Conservation (phyloP, 1,139 yeast genomes). For the Kluyveromyces sp. region DNA sequence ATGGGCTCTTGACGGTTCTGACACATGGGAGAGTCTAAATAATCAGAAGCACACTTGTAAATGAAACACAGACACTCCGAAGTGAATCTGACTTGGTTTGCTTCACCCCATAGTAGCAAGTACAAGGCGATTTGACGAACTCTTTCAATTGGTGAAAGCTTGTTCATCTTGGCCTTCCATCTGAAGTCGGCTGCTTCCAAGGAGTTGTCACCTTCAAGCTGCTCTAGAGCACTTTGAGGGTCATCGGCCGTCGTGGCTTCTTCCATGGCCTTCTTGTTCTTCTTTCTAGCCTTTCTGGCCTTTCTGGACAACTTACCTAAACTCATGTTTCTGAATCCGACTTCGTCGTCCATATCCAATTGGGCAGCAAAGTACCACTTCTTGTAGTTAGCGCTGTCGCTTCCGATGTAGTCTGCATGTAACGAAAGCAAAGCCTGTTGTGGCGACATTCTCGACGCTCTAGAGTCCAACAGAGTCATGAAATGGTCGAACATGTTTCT, state of each 20-base stretch:
- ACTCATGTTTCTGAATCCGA: constrained; percentile 74
- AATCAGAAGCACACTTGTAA: constrained; percentile 88
- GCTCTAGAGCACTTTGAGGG: constrained; percentile 43
- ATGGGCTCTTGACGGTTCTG: constrained; percentile 84
- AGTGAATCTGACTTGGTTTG: constrained; percentile 91
- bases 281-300: constrained; percentile 49
- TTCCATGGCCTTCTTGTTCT: constrained; percentile 55
- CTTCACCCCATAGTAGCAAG: constrained; percentile 96
- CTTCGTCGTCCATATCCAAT: constrained; percentile 73
- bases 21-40: constrained; percentile 80
- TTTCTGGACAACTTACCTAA: constrained; percentile 60
- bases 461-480: constrained; percentile 88
- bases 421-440: constrained; percentile 85
- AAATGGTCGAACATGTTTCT: constrained; percentile 95
- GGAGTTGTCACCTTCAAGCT: constrained; percentile 81
- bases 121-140: constrained; percentile 87
- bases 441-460: constrained; percentile 96
- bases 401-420: constrained; percentile 97
- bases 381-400: constrained; percentile 82
- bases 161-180: constrained; percentile 77
- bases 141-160: constrained; percentile 64
- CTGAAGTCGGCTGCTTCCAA: constrained; percentile 75
- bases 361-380: constrained; percentile 97
- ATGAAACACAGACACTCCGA: constrained; percentile 91
- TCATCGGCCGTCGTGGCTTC: constrained; percentile 40